These are phyloP conservation scores for Colletotrichum lindemuthianum DNA, from an alignment of 2,329 filamentous ascomycete genomes.

Conservation along the genomic window DNA sequence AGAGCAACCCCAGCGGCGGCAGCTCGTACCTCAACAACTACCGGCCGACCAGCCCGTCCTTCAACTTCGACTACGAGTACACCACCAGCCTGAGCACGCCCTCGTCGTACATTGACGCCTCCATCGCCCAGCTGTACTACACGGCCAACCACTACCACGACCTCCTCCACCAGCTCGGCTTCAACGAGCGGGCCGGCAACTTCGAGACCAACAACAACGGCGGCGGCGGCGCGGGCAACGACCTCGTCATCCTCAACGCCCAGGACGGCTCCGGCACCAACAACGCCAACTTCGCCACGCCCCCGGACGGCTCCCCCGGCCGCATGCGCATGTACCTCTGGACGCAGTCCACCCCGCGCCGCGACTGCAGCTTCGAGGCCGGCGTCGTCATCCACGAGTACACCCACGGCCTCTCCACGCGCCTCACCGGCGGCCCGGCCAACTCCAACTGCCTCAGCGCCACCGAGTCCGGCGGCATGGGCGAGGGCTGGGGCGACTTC, in stretches of 20 bases:
- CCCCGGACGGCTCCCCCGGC: conserved; percentile 54
- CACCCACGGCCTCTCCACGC: conserved; percentile 65
- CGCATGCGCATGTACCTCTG: conserved; percentile 68
- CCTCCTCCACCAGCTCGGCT: conserved; percentile 62
- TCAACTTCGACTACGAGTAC: conserved; percentile 55
- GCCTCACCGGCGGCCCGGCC: conserved; percentile 66
- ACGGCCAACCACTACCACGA: conserved; percentile 65
- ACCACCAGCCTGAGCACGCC: conserved; percentile 43
- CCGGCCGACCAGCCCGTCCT: conserved; percentile 50
- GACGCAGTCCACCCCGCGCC: conserved; percentile 55
- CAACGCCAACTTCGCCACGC: conserved; percentile 64
- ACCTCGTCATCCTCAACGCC: conserved; percentile 60
- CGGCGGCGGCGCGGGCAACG: conserved; percentile 55
- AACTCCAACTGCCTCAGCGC: conserved; percentile 60
- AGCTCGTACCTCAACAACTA: conserved; percentile 43
- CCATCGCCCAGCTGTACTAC: conserved; percentile 65
- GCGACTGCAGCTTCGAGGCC: conserved; percentile 68
- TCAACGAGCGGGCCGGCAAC: conserved; percentile 64
- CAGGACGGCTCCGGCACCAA: conserved; percentile 60
- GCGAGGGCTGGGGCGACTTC: conserved; percentile 68
- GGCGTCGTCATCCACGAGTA: conserved; percentile 70
- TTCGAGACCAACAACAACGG: conserved; percentile 64
- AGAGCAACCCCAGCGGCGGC: conserved; percentile 57
- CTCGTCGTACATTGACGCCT: conserved; percentile 56
- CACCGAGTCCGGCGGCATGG: conserved; percentile 65